phyloP scores from a whole-genome alignment of 139 green algal species.

The Spirogloea muscicola region DNA sequence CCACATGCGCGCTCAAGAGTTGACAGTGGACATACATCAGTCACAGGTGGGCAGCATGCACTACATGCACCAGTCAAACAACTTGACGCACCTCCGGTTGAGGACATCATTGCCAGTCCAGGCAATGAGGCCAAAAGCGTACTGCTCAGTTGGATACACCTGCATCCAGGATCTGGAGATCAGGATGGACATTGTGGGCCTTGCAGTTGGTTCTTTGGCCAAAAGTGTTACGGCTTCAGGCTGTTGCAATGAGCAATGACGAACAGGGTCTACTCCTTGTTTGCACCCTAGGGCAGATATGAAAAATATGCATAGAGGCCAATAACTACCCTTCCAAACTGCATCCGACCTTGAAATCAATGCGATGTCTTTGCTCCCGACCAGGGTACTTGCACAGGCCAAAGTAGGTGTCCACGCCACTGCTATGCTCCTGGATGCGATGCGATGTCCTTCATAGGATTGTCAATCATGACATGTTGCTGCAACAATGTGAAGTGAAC shows the following conservation, averaged over 20 bases:
- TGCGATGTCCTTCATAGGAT: background rate
- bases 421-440: background rate
- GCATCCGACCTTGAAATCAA: constrained; percentile 40
- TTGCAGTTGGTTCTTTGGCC: background rate
- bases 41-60: background rate
- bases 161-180: background rate
- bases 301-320: background rate
- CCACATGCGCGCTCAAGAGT: background rate
- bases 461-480: background rate
- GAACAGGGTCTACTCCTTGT: background rate
- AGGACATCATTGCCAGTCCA: constrained; percentile 46
- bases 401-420: constrained; percentile 46
- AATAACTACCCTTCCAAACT: background rate
- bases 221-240: too few relatives aligned
- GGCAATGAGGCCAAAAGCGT: constrained; percentile 35
- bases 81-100: constrained; percentile 33
- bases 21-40: background rate
- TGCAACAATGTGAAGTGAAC: background rate
- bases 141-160: constrained; percentile 42
- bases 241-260: too few relatives aligned
- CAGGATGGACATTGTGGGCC: background rate
- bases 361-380: constrained; percentile 25
- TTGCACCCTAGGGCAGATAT: background rate
- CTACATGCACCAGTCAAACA: background rate
- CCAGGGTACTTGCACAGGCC: constrained; percentile 39